Evolutionary conservation across 2,329 filamentous ascomycete genomes (phyloP), one percentile per base, ranked within the genome.

Genomic region (Curvularia verruculosa): DNA sequence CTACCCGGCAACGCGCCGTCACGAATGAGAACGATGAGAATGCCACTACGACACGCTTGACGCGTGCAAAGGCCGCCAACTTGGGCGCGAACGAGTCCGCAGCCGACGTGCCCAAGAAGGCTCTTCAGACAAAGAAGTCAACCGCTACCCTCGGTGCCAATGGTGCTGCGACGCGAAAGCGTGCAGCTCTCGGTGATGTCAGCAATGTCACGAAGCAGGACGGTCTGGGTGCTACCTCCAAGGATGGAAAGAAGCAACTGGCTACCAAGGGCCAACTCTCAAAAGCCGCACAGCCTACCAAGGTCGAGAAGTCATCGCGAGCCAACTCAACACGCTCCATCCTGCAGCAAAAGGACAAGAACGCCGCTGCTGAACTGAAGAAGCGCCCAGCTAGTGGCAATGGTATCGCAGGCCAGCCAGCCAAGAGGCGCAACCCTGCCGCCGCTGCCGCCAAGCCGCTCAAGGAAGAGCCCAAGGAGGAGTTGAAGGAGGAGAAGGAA

Each of bases 11-110:
- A 76, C 89, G 92, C 80, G 85, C 87, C 76, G 85, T 89, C 71
- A 89, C 89, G 65, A 95, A 96, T 78, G 93, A 97, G 83, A 97
- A 97, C 76, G 94, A 97, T 77, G 95, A 97, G 82, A 96, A 96
- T 77, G 78, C 77, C 57, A 79, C 83, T 57, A 87, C 90, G 60
- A 91, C 90, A 80, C 92, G 93, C 80, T 82, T 97, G 76, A 98
- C 95, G 70, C 87, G 95, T 80, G 93, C 95, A 66, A 97, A 98
- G 82, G 88, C 92, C 50, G 91, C 92, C 56, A 89, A 90, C 46
- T 83, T 85, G 39, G 76, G 75, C 76, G 60, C 83, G 81, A 72
- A 84, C 82, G 68, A 68, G 56, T 64, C 69, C 43, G 67, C 70
- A 67, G 88, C 89, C 67, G 89, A 89, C 51, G 78, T 80, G 52